These are phyloP conservation scores for Chenopodium berlandieri DNA, from an alignment of 148 eudicot species.

Conservation along the genomic window DNA sequence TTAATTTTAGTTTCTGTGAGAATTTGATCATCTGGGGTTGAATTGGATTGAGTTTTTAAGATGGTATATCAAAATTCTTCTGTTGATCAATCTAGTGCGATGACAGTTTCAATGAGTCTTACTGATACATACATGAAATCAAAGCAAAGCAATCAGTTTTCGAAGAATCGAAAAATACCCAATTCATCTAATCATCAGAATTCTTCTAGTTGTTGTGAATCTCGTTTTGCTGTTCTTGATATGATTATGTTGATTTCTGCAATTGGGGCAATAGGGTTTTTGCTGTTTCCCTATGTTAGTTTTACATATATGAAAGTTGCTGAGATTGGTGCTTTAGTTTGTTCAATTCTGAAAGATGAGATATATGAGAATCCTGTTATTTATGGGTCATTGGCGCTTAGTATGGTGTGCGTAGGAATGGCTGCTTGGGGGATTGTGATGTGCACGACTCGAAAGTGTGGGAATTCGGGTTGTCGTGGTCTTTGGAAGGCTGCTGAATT, in stretches of 20 bases:
- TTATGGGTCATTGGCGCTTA: slow-evolving; percentile 65
- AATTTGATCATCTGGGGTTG: neutral
- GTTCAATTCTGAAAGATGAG: slow-evolving; percentile 53
- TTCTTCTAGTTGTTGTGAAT: slow-evolving; percentile 49
- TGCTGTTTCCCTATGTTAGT: slow-evolving; percentile 58
- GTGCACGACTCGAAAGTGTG: slow-evolving; percentile 57
- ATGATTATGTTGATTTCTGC: slow-evolving; percentile 67
- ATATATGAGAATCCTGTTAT: slow-evolving; percentile 55
- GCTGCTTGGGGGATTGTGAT: slow-evolving; percentile 61
- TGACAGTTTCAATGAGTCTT: slow-evolving; percentile 56
- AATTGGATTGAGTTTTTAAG: slow-evolving; percentile 21
- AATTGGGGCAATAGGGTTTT: slow-evolving; percentile 62
- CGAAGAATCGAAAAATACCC: slow-evolving; percentile 37
- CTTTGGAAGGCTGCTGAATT: slow-evolving; percentile 74
- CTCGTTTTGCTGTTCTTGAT: slow-evolving; percentile 65
- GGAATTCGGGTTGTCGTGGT: slow-evolving; percentile 66
- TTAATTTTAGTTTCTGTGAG: slow-evolving; percentile 1
- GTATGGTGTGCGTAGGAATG: slow-evolving; percentile 51
- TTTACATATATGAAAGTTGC: slow-evolving; percentile 27
- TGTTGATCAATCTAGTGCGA: slow-evolving; percentile 45
- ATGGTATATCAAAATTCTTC: slow-evolving; percentile 53
- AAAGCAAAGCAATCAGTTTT: slow-evolving; percentile 47
- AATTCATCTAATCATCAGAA: slow-evolving; percentile 38
- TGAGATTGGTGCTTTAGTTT: slow-evolving; percentile 34
- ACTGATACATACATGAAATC: slow-evolving; percentile 40